Base-by-base conservation (phyloP, 441 rosid species). In the Melianthus villosus region DNA sequence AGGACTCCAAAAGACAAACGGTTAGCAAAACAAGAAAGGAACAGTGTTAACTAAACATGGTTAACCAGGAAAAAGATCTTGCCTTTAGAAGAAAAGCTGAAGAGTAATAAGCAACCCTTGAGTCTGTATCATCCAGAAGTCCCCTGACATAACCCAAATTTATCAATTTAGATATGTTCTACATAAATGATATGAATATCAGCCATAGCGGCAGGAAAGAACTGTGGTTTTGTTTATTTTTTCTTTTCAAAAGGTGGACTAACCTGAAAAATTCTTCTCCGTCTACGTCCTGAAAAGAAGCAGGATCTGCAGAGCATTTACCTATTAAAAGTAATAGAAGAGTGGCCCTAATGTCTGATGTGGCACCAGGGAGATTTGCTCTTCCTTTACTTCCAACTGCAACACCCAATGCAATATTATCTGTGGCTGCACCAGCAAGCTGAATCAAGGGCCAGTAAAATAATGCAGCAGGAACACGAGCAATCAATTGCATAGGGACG, bases 341-440 rank as follows among this genome's bases (percentile, higher is more conserved):
- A 35, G 96, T 69, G 44, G 96, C 94, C 53, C 96, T 74, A 39
- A 91, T 85, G 57, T 91, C 99, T 16, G 99, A 79, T 44, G 86
- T 87, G 34, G 93, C 82, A 44, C 99, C 99, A 27, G 96, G 94
- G 54, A 91, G 68, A 50, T 85, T 85, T 60, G 96, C 99, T 63
- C 86, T 80, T 63, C 99, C 99, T 67, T 91, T 85, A 64, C 99
- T 91, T 61, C 96, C 99, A 64, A 91, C 99, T n/a, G 99, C 94
- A 31, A 91, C 91, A 59, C 96, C 94, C 65, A 85, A 66, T 34
- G 96, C 76, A 27, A 91, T 79, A 62, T 85, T 80, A 57, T 91
- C 99, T 25, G 96, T 75, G 31, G 96, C 93, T 35, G 96, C 99
- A 51, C 85, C 77, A 37, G 94, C 99, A 25, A 91, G 87, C 62